Conservation (phyloP, 225 moss, liverwort and hornwort species). For the Physcomitrium patens region DNA sequence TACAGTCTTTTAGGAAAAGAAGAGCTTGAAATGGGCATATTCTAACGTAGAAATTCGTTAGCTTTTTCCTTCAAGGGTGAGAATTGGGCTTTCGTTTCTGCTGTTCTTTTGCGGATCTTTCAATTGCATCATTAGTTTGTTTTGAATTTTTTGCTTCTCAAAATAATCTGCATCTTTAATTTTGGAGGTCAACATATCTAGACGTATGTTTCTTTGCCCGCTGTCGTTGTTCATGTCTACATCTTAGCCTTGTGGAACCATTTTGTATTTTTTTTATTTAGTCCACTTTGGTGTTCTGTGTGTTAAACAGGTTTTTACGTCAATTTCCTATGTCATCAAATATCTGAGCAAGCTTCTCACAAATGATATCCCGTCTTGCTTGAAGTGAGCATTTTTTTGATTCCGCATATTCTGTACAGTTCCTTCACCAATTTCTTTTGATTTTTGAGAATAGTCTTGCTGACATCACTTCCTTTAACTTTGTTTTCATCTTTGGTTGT, state of each 20-base stretch:
- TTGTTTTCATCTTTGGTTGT: constrained; percentile 20
- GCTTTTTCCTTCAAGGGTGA: neutral
- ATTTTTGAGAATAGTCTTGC: constrained; percentile 7
- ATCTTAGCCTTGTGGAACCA: neutral
- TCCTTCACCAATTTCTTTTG: constrained; percentile 2
- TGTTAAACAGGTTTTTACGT: constrained; percentile 74
- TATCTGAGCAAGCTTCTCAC: constrained; percentile 76
- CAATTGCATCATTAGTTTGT: neutral
- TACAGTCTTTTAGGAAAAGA: neutral
- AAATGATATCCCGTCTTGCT: constrained; percentile 73
- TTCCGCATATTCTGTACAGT: constrained; percentile 10
- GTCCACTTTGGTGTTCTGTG: constrained; percentile 18
- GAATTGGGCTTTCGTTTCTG: neutral
- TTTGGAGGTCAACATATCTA: neutral
- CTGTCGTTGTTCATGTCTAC: neutral
- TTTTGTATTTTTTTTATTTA: neutral
- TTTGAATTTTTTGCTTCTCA: neutral
- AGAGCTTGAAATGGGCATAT: neutral
- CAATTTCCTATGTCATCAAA: constrained; percentile 87
- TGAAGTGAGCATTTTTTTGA: constrained; percentile 63
- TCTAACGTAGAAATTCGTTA: neutral
- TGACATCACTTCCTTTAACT: constrained; percentile 24
- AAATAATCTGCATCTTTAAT: neutral
- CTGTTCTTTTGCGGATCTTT: constrained; percentile 13
- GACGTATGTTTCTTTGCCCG: neutral